These are phyloP conservation scores for Tulasnella sp. DNA, from an alignment of 768 basidiomycete genomes.

Conservation along the genomic window DNA sequence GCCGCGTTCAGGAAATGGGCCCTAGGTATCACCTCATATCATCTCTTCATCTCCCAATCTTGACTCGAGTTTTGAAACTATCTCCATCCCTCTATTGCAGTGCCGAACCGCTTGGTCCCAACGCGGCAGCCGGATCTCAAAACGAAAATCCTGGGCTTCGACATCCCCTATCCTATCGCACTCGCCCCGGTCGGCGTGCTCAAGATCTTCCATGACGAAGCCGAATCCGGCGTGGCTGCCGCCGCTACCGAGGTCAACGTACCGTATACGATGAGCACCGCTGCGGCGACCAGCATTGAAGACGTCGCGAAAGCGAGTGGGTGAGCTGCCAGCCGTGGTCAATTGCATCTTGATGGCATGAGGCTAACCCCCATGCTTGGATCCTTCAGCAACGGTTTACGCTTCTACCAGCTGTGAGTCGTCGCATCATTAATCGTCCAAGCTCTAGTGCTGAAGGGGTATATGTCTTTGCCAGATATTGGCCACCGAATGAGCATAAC, in stretches of 20 bases:
- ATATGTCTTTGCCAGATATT: constrained; percentile 39
- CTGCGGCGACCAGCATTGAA: constrained; percentile 60
- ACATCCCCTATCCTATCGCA: constrained; percentile 47
- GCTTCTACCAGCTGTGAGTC: constrained; percentile 60
- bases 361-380: not conserved
- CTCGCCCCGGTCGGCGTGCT: constrained; percentile 40
- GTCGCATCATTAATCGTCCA: too few relatives aligned
- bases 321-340: constrained; percentile 12
- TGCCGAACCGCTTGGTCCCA: constrained; percentile 60
- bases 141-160: constrained; percentile 53
- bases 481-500: constrained; percentile 25
- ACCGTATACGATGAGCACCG: constrained; percentile 67
- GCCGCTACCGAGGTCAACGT: constrained; percentile 53
- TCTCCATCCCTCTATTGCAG: too few relatives aligned
- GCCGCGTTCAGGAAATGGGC: too few relatives aligned
- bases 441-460: not conserved
- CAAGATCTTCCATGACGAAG: constrained; percentile 21
- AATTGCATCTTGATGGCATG: not conserved
- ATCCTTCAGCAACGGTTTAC: constrained; percentile 33
- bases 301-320: constrained; percentile 58
- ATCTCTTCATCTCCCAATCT: too few relatives aligned
- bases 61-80: too few relatives aligned
- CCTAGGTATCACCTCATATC: too few relatives aligned
- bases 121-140: constrained; percentile 47
- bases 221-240: constrained; percentile 19